A percentile compares a stretch with the other conserved stretches of the same genome.
Conservation (phyloP, 371 early-diverging fungal species). For the Syncephalastrum racemosum region DNA sequence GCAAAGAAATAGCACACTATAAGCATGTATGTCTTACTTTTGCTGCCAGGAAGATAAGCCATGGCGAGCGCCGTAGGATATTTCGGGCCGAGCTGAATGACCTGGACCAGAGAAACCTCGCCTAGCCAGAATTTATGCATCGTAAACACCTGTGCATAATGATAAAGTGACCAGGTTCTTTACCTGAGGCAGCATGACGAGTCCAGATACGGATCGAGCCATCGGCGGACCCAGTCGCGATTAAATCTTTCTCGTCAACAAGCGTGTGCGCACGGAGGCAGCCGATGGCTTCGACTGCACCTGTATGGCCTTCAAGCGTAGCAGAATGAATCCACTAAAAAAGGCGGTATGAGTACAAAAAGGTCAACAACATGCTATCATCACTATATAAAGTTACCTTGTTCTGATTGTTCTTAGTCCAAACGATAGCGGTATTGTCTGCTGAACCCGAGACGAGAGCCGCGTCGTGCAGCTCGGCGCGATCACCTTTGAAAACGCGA, state of each 20-base stretch:
- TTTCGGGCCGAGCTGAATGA: slow-evolving; percentile 65
- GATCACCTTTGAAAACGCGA: slow-evolving; percentile 45
- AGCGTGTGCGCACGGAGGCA: slow-evolving; percentile 52
- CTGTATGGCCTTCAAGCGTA: slow-evolving; percentile 69
- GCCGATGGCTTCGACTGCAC: slow-evolving; percentile 69
- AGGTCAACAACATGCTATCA: not conserved
- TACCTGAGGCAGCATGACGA: slow-evolving; percentile 43
- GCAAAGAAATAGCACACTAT: not conserved
- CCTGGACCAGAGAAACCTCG: slow-evolving; percentile 50
- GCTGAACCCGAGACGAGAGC: slow-evolving; percentile 84
- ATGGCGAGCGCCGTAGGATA: slow-evolving; percentile 73
- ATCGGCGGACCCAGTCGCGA: slow-evolving; percentile 82
- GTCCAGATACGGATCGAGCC: slow-evolving; percentile 80
- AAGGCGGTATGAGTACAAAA: slow-evolving; percentile 1
- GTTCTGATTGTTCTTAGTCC: slow-evolving; percentile 52
- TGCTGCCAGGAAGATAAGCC: slow-evolving; percentile 66
- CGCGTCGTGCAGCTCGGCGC: slow-evolving; percentile 45
- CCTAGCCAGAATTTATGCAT: not conserved
- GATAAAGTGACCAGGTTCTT: slow-evolving; percentile 1
- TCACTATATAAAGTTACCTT: slow-evolving; percentile 18
- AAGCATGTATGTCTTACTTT: slow-evolving; percentile 26
- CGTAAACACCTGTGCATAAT: not conserved
- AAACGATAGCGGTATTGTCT: slow-evolving; percentile 75
- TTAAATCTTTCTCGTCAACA: slow-evolving; percentile 45
- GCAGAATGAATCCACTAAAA: slow-evolving; percentile 70